Evolutionary conservation across 1,284 basidiomycete species (phyloP).

Genomic region (Papiliotrema laurentii): DNA sequence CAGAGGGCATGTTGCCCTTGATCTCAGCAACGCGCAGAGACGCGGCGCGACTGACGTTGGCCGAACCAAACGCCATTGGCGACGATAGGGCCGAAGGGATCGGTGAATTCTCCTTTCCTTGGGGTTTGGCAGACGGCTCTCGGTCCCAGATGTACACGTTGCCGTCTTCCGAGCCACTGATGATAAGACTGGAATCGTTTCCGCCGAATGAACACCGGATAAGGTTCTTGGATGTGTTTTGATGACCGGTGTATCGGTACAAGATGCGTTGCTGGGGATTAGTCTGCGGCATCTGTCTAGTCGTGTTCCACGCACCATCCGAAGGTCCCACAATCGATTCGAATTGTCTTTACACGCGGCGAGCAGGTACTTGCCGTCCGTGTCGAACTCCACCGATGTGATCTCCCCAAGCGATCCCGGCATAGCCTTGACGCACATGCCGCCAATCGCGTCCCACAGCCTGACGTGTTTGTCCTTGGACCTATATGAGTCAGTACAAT

Average conservation of each 20-base stretch:
- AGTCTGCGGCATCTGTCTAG: neutral
- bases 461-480: slow-evolving; percentile 52
- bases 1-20: neutral
- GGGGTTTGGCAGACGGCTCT: slow-evolving; percentile 14
- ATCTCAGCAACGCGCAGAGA: neutral
- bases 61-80: neutral
- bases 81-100: neutral
- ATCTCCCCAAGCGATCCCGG: slow-evolving; percentile 51
- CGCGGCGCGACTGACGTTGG: neutral
- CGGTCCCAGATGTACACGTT: slow-evolving; percentile 43
- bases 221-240: slow-evolving; percentile 53
- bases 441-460: slow-evolving; percentile 52
- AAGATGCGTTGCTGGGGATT: slow-evolving; percentile 41
- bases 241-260: slow-evolving; percentile 51
- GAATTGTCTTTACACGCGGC: slow-evolving; percentile 53
- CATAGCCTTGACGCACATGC: slow-evolving; percentile 49
- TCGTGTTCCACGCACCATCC: slow-evolving; percentile 37
- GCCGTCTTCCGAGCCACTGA: slow-evolving; percentile 50
- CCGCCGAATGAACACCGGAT: slow-evolving; percentile 48
- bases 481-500: slow-evolving; percentile 8
- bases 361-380: slow-evolving; percentile 48
- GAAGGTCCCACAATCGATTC: slow-evolving; percentile 46
- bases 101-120: neutral
- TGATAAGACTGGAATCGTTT: slow-evolving; percentile 42
- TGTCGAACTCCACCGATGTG: slow-evolving; percentile 51